Evolutionary conservation across 257 asterid genomes (phyloP).

Genomic region (Nicotiana noctiflora): DNA sequence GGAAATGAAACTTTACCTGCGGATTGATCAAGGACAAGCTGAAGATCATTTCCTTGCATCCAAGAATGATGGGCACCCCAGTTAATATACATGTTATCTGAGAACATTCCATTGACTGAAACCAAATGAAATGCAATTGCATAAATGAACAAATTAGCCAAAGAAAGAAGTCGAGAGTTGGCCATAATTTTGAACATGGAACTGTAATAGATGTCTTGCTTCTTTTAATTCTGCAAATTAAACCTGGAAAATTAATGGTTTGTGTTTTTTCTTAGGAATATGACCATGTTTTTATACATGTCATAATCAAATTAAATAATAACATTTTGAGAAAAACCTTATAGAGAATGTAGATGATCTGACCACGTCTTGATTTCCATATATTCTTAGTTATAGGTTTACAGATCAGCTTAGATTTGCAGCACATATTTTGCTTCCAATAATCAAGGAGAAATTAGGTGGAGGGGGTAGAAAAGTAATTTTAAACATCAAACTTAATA

Average conservation of each 20-base stretch:
- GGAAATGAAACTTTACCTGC: background rate
- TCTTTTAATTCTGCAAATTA: background rate
- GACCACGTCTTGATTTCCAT: background rate
- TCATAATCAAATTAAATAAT: background rate
- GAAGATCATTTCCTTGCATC: constrained; percentile 10
- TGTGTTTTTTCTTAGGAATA: background rate
- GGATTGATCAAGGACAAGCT: constrained; percentile 3
- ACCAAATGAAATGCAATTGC: background rate
- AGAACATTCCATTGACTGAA: constrained; percentile 1
- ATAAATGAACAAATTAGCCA: constrained; percentile 8
- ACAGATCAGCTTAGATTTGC: background rate
- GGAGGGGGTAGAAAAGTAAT: background rate
- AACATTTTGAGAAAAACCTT: background rate
- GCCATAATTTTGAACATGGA: background rate
- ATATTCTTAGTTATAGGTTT: background rate
- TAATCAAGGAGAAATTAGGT: background rate
- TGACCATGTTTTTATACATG: background rate
- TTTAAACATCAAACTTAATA: too few species aligned
- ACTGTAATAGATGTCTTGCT: too few species aligned
- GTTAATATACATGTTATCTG: constrained; percentile 2
- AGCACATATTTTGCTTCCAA: background rate
- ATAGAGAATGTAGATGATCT: background rate
- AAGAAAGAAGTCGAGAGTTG: background rate
- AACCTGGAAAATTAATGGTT: background rate
- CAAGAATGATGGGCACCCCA: constrained; percentile 7